A percentile compares a stretch with the other conserved stretches of the same genome.
phyloP scores from a whole-genome alignment of 192 early-diverging fungal genomes.

The Piromyces finnis region DNA sequence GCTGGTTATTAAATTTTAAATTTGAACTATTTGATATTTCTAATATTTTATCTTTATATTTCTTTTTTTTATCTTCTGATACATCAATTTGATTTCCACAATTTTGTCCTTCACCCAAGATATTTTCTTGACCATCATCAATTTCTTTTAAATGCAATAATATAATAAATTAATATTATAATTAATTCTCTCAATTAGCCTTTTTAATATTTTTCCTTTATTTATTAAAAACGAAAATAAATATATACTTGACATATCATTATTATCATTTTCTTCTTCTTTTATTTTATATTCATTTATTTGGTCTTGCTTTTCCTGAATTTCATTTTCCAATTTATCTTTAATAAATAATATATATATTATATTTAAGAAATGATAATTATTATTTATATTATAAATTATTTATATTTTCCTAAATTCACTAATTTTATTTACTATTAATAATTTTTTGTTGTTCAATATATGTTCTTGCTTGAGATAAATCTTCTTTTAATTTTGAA shows the following conservation, averaged over 20 bases:
- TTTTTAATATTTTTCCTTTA: too few species aligned
- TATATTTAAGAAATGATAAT: too few species aligned
- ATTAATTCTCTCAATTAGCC: too few species aligned
- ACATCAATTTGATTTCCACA: constrained; percentile 8
- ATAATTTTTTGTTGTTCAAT: background rate
- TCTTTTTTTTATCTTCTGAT: constrained; percentile 7
- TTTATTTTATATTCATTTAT: background rate
- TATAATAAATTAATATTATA: too few species aligned
- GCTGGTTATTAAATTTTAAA: constrained; percentile 28
- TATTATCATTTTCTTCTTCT: background rate
- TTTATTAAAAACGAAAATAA: too few species aligned
- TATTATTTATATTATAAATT: too few species aligned
- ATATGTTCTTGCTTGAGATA: background rate
- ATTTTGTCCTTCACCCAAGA: too few species aligned
- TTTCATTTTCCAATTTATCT: background rate
- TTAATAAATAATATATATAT: background rate
- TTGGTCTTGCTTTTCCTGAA: background rate
- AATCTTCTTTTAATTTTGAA: background rate
- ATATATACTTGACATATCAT: background rate
- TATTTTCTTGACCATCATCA: too few species aligned
- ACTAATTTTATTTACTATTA: background rate
- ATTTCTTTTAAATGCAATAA: too few species aligned
- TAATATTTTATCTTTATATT: constrained; percentile 17
- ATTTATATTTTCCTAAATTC: too few species aligned
- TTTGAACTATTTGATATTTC: constrained; percentile 29